A percentile compares a stretch with the other conserved stretches of the same genome.
Evolutionary conservation across 495 filamentous ascomycete genomes (phyloP).

Genomic region (Oidiodendron maius): DNA sequence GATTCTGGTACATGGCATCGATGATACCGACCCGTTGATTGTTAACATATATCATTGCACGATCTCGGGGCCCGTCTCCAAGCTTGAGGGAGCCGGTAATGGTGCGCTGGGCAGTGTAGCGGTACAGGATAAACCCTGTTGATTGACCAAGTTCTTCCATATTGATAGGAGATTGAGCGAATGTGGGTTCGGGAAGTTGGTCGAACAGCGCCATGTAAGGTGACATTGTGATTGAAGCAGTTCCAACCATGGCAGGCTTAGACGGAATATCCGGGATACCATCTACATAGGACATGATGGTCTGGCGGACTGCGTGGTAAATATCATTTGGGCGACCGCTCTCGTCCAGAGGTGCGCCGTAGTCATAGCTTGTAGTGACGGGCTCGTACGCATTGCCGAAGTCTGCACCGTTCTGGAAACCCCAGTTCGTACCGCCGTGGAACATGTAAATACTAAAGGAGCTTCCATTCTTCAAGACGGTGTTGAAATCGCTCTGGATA

Average conservation of each 20-base stretch:
- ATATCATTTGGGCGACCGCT: constrained; percentile 37
- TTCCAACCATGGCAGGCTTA: no score
- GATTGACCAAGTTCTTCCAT: constrained; percentile 40
- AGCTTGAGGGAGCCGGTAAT: constrained; percentile 26
- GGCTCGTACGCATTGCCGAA: constrained; percentile 30
- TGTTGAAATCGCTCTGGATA: constrained; percentile 25
- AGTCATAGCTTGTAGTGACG: constrained; percentile 43
- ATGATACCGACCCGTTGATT: constrained; percentile 31
- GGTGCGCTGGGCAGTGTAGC: constrained; percentile 24
- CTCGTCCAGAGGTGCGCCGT: constrained; percentile 41
- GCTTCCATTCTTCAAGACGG: constrained; percentile 31
- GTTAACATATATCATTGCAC: constrained; percentile 41
- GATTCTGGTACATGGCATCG: constrained; percentile 35
- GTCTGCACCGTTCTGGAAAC: constrained; percentile 36
- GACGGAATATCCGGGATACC: background rate
- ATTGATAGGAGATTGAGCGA: constrained; percentile 21
- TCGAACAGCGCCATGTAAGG: no score
- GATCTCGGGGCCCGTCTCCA: constrained; percentile 35
- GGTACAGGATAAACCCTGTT: constrained; percentile 35
- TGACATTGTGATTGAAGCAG: no score
- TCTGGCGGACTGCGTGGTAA: constrained; percentile 30
- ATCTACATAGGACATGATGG: constrained; percentile 28
- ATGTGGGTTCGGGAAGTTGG: no score
- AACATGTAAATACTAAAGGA: constrained; percentile 45
- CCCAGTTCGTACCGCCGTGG: constrained; percentile 42